These are phyloP conservation scores for Alopecurus myosuroides DNA, from an alignment of 176 grass and related monocot species.

Conservation along the genomic window DNA sequence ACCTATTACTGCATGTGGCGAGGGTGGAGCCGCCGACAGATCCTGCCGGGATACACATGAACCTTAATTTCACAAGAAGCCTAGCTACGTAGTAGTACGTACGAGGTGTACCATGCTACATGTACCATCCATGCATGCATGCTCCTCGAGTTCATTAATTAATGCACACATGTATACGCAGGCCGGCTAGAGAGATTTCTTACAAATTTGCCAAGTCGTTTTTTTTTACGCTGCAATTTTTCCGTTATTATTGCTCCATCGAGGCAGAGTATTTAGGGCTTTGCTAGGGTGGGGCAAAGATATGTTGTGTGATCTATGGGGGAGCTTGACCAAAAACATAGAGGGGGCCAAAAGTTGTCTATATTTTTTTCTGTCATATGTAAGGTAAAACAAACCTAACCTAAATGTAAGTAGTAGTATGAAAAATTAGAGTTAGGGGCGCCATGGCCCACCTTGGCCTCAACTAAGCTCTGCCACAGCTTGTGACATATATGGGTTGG, in stretches of 20 bases:
- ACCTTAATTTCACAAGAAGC: conserved; percentile 2
- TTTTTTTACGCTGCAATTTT: not conserved
- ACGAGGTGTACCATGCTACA: not conserved
- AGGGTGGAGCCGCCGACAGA: not conserved
- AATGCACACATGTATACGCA: not conserved
- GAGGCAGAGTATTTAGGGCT: too few species aligned
- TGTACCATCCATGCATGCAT: not conserved
- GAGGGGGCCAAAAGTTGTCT: too few species aligned
- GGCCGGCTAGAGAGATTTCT: not conserved
- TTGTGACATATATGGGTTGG: too few species aligned
- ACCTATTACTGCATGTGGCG: not conserved
- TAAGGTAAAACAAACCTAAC: too few species aligned
- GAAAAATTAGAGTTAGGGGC: too few species aligned
- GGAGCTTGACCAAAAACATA: too few species aligned
- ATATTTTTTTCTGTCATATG: too few species aligned
- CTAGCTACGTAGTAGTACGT: not conserved
- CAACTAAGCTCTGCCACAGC: too few species aligned
- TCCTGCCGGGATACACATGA: not conserved
- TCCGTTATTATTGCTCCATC: not conserved
- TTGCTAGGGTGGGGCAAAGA: too few species aligned
- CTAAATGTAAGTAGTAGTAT: too few species aligned
- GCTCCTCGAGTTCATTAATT: not conserved
- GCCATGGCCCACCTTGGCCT: too few species aligned
- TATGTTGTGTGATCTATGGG: too few species aligned
- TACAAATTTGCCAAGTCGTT: not conserved